Evolutionary conservation across 2,329 filamentous ascomycete genomes (phyloP).

Genomic region (Aspergillus ibericus): DNA sequence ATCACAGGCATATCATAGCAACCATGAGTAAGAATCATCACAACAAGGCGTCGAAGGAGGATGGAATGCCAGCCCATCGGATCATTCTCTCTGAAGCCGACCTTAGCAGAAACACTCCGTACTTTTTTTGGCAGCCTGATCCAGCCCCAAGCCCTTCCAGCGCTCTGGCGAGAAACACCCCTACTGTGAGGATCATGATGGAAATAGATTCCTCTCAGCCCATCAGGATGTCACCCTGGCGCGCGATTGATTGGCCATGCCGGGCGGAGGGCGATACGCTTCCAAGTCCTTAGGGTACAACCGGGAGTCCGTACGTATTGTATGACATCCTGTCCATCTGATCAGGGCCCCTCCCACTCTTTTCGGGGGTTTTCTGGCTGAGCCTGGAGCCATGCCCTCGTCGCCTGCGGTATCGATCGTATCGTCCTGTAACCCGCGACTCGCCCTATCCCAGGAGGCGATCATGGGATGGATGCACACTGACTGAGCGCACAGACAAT

Average conservation of each 20-base stretch:
- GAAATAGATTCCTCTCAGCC: slow-evolving; percentile 6
- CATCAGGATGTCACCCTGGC: slow-evolving; percentile 15
- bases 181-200: background rate
- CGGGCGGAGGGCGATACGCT: slow-evolving; percentile 10
- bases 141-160: background rate
- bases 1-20: background rate
- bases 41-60: background rate
- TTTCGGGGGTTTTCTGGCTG: slow-evolving; percentile 2
- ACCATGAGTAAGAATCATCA: background rate
- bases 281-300: background rate
- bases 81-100: background rate
- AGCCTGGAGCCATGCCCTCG: background rate
- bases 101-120: background rate
- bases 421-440: slow-evolving; percentile 15
- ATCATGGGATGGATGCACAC: slow-evolving; percentile 23
- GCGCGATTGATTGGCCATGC: slow-evolving; percentile 18
- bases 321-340: slow-evolving; percentile 22
- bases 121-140: background rate
- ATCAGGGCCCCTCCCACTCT: slow-evolving; percentile 12
- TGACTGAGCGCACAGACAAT: slow-evolving; percentile 20
- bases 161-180: background rate
- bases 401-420: slow-evolving; percentile 12
- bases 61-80: background rate
- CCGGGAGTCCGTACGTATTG: slow-evolving; percentile 8
- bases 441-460: slow-evolving; percentile 14